Base-by-base conservation (phyloP, 352 stramenopile species). In the Globisporangium canariense region DNA sequence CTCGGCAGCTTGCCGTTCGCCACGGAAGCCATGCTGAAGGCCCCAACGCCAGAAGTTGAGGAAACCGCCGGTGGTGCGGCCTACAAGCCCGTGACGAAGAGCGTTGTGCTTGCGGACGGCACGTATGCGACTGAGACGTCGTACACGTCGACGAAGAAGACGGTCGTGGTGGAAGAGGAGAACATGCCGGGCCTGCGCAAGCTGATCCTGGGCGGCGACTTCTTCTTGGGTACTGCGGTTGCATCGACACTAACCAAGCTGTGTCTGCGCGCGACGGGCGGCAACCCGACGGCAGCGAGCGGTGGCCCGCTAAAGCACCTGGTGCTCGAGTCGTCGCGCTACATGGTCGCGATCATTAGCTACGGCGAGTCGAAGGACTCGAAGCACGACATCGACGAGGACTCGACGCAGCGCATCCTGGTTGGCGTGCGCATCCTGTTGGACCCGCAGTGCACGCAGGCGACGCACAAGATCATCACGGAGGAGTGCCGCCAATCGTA, bases 121-220 rank as follows among this genome's bases (percentile, higher is more conserved):
- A 99, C 97, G 47, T 99, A 99, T 76, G 98, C 98, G 13, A 99
- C 97, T 4, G 97, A 99, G 76, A 99, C 96, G 16, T 94, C 90
- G 57, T 93, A 97, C 70, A 69, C 72, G 40, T 75, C 77, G 34
- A 65, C 74, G 22, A 83, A 84, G 45, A 79, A 73, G 60, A 57
- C 75, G 30, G 61, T 66, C 0, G 58, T 66, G 0, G 62, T 77
- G 34, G 87, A 92, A 40, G 83, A 93, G n/a, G 85, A 91, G 40
- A 77, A 76, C 40, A 71, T 89, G 41, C 75, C 78, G 2, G 77
- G 80, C 0, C 69, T 99, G 60, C 88, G 91, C 25, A 96, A 97
- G 67, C 77, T 98, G 46, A 82, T 97, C 50, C 64, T 97, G 22
- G 80, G 81, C 32, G 97, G 97, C 16, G 97, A 99, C 69, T 98